A percentile compares a stretch with the other conserved stretches of the same genome.
These are phyloP conservation scores for Diutina siamensis DNA, from an alignment of 1,139 yeast genomes.

Conservation along the genomic window DNA sequence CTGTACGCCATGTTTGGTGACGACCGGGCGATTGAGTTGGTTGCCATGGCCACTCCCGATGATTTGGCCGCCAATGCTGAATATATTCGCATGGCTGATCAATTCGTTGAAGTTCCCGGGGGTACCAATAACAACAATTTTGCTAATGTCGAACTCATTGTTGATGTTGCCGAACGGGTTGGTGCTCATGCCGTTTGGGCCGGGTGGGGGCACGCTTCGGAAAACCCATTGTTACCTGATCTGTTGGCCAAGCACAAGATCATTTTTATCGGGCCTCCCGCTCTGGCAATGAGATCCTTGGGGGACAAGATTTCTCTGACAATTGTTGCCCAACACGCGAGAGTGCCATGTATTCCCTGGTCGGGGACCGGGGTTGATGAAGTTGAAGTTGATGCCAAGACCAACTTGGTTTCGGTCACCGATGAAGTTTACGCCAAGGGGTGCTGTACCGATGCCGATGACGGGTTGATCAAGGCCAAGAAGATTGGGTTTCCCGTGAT, in stretches of 20 bases:
- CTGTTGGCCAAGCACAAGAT: constrained; percentile 79
- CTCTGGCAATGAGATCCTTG: constrained; percentile 96
- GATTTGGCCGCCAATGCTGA: constrained; percentile 96
- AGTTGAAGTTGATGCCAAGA: constrained; percentile 52
- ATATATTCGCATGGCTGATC: constrained; percentile 98
- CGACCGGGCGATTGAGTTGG: constrained; percentile 86
- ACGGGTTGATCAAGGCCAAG: constrained; percentile 75
- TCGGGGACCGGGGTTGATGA: constrained; percentile 93
- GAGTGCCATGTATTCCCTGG: constrained; percentile 98
- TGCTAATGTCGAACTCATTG: constrained; percentile 95
- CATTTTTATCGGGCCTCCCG: constrained; percentile 95
- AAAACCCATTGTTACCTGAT: constrained; percentile 91
- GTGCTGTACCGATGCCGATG: constrained; percentile 77
- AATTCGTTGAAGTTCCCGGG: constrained; percentile 96
- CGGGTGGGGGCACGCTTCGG: constrained; percentile 99
- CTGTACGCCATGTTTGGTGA: constrained; percentile 96
- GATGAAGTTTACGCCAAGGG: constrained; percentile 79
- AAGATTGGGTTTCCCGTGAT: constrained; percentile 90
- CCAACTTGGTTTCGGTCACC: constrained; percentile 80
- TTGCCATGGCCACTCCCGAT: constrained; percentile 99
- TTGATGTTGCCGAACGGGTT: constrained; percentile 93
- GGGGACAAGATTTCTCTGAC: constrained; percentile 98
- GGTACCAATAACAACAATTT: constrained; percentile 97
- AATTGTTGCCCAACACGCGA: constrained; percentile 96
- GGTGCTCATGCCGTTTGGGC: constrained; percentile 99